phyloP scores from a whole-genome alignment of 1,139 yeast genomes.

The Pichia sp. region DNA sequence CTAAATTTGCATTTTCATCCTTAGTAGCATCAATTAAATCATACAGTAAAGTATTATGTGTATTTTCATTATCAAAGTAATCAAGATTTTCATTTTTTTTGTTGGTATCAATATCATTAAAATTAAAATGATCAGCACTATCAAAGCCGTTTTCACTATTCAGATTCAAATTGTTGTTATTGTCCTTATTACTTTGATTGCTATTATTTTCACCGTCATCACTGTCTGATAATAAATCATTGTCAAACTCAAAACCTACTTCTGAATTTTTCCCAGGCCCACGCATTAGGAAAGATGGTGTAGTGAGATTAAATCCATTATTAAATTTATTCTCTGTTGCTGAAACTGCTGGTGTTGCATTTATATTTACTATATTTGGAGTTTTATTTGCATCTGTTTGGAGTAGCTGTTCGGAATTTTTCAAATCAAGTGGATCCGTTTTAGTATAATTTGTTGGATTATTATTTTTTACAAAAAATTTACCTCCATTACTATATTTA shows the following conservation, averaged over 20 bases:
- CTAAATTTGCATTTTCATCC: neutral
- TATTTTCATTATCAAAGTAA: constrained; percentile 11
- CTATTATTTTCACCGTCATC: constrained; percentile 17
- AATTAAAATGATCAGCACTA: neutral
- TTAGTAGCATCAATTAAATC: constrained; percentile 2
- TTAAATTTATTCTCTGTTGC: neutral
- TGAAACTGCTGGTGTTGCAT: neutral
- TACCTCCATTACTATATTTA: constrained; percentile 81
- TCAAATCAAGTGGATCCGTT: constrained; percentile 1
- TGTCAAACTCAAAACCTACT: constrained; percentile 1
- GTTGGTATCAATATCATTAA: neutral
- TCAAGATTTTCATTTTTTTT: constrained; percentile 4
- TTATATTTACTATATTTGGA: neutral
- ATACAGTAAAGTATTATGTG: constrained; percentile 14
- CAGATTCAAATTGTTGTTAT: neutral
- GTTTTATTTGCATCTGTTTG: neutral
- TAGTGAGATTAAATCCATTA: constrained; percentile 2
- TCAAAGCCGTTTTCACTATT: constrained; percentile 3
- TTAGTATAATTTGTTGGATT: neutral
- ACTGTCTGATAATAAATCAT: constrained; percentile 22
- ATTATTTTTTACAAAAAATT: constrained; percentile 50
- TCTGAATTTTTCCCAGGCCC: constrained; percentile 9
- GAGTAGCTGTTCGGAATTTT: neutral
- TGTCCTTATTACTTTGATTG: neutral
- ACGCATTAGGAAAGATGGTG: constrained; percentile 9